These are phyloP conservation scores for Poteriospumella lacustris DNA, from an alignment of 108 stramenopile species.

Conservation along the genomic window DNA sequence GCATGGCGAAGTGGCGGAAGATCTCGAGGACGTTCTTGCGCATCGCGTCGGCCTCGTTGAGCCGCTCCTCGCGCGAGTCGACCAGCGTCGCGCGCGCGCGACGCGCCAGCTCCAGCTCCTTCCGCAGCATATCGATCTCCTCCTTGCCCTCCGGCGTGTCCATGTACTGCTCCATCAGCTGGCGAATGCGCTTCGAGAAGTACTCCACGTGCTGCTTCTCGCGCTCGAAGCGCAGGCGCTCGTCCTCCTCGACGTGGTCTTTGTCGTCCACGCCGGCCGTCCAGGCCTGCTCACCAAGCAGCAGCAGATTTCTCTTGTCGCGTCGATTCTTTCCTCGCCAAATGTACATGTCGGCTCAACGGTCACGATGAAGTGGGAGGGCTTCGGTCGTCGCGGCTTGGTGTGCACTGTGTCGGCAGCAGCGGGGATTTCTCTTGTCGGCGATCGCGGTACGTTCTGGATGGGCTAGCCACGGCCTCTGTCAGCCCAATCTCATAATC, in stretches of 20 bases:
- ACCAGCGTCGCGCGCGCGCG: background rate
- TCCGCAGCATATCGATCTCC: background rate
- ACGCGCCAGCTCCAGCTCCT: background rate
- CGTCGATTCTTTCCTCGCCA: constrained; percentile 25
- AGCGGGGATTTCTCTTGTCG: no score
- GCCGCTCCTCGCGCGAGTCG: background rate
- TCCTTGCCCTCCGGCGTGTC: background rate
- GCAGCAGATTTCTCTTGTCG: constrained; percentile 20
- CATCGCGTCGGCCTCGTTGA: background rate
- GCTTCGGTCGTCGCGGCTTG: no score
- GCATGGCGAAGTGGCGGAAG: background rate
- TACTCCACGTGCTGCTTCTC: background rate
- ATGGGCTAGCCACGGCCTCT: no score
- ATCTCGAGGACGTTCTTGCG: background rate
- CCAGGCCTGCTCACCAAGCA: background rate
- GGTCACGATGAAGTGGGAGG: no score
- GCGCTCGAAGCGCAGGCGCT: background rate
- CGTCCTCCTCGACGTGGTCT: background rate
- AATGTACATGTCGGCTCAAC: constrained; percentile 26
- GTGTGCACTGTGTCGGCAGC: no score
- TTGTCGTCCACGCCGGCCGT: background rate
- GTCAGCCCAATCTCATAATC: no score
- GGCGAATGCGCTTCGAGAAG: background rate
- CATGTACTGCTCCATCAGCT: background rate
- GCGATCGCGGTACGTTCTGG: no score